Evolutionary conservation across 371 early-diverging fungal genomes (phyloP).

Genomic region (Smittium mucronatum): DNA sequence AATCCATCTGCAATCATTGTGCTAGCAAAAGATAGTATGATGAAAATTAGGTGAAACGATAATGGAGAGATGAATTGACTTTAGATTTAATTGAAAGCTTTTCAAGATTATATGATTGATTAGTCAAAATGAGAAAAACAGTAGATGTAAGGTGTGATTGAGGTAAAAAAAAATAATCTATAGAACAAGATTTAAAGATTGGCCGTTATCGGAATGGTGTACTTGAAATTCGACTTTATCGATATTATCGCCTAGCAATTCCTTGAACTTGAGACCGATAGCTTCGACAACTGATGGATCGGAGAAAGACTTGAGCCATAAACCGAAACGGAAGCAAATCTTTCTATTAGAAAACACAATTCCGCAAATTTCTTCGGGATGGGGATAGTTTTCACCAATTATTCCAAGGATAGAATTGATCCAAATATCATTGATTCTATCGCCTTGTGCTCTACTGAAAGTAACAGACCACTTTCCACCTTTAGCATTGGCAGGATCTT

Average conservation of each 20-base stretch:
- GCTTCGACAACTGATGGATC: constrained; percentile 39
- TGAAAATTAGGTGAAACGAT: too few relatives aligned
- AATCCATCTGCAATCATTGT: too few relatives aligned
- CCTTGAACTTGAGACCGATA: constrained; percentile 27
- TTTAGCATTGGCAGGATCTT: constrained; percentile 86
- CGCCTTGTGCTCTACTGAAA: constrained; percentile 58
- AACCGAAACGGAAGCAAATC: constrained; percentile 61
- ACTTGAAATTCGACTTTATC: constrained; percentile 4
- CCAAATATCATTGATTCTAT: constrained; percentile 74
- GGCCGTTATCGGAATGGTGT: neutral
- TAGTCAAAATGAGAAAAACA: too few relatives aligned
- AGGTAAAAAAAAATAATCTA: neutral
- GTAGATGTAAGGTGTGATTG: too few relatives aligned
- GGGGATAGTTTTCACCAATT: constrained; percentile 84
- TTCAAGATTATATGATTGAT: too few relatives aligned
- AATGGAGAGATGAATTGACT: too few relatives aligned
- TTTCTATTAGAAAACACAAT: constrained; percentile 77
- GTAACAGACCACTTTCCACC: constrained; percentile 95
- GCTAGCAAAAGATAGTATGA: too few relatives aligned
- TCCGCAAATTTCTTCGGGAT: constrained; percentile 77
- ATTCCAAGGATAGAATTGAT: constrained; percentile 73
- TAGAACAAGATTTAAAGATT: constrained; percentile 35
- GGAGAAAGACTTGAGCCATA: constrained; percentile 77
- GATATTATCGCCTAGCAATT: constrained; percentile 14
- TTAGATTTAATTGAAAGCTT: too few relatives aligned